Evolutionary conservation across 2,329 filamentous ascomycete species (phyloP).

Genomic region (Scleromitrula shiraiana): DNA sequence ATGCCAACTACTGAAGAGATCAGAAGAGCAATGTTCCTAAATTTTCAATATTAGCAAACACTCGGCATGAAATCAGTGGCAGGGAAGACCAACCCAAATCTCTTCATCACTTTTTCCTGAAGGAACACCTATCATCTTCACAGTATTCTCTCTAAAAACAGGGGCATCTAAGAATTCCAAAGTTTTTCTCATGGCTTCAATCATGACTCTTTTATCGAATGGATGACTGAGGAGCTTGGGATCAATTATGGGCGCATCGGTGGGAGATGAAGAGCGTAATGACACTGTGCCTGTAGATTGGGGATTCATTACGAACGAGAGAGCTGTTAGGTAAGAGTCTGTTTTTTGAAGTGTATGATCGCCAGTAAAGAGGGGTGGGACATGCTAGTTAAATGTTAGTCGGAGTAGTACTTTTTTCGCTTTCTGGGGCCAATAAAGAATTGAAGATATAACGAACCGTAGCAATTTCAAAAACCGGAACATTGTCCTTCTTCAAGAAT

Average conservation of each 20-base stretch:
- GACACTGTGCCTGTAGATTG: constrained; percentile 53
- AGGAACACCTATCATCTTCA: constrained; percentile 2
- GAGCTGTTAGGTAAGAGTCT: constrained; percentile 37
- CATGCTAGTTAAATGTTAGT: constrained; percentile 9
- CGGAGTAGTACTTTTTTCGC: neutral
- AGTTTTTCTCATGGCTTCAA: constrained; percentile 34
- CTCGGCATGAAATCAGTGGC: too few species aligned
- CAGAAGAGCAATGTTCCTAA: neutral
- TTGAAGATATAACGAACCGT: neutral
- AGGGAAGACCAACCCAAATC: neutral
- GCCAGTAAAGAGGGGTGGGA: constrained; percentile 30
- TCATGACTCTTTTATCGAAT: constrained; percentile 42
- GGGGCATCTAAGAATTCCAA: neutral
- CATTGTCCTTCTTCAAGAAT: neutral
- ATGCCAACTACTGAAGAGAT: constrained; percentile 1
- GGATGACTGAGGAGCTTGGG: constrained; percentile 51
- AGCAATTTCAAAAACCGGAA: neutral
- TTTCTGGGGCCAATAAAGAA: neutral
- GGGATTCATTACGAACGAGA: constrained; percentile 45
- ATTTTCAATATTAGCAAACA: too few species aligned
- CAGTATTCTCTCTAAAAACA: neutral
- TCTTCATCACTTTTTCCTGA: neutral
- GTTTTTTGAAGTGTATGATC: constrained; percentile 28
- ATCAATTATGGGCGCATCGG: constrained; percentile 52
- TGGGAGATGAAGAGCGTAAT: constrained; percentile 53